Evolutionary conservation across 2,329 filamentous ascomycete species (phyloP), one percentile per base, ranked within the genome.

Genomic region (Mycosphaerelloides madeirae): DNA sequence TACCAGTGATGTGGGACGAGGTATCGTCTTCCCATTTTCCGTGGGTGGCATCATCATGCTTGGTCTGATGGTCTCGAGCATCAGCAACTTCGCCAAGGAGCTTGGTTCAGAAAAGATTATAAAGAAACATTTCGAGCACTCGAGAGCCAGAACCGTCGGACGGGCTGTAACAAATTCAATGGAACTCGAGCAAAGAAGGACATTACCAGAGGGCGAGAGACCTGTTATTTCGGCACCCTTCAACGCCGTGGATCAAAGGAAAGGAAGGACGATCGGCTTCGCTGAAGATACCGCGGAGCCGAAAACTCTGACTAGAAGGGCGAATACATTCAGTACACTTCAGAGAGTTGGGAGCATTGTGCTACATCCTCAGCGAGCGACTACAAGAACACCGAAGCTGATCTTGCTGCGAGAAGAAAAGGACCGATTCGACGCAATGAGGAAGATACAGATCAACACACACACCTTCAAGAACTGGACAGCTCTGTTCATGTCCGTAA

Each of bases 1-100:
- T 0, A 66, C 65, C 0, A 78, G 72, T 6, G 59, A 76, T 13
- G 66, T 85, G 0, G 81, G 80, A 1, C 76, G 84, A 31, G 84
- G 81, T 1, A 72, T 96, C 2, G 71, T 95, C 22, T 83, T 95
- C 41, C 90, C 90, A 0, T 96, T 86, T 55, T 83, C 89, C 0
- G 79, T 95, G 0, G 74, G 89, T 6, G 90, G 90, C 2, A 84
- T 93, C 44, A 85, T 94, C 48, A 90, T 85, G 55, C 75, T 95
- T 1, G 88, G 86, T 79, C 73, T 95, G 18, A 84, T 94, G 43
- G 83, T 95, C 18, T 82, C 81, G 15, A 88, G 84, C 31, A 87
- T 95, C 50, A 79, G 86, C 28, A 85, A 74, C 33, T 83, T 84
- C 48, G 77, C 76, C 2, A 58, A 67, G 8, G 77, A 83, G 47